Evolutionary conservation across 2,329 filamentous ascomycete species (phyloP), one percentile per base, ranked within the genome.

Genomic region (Curvularia sp.): DNA sequence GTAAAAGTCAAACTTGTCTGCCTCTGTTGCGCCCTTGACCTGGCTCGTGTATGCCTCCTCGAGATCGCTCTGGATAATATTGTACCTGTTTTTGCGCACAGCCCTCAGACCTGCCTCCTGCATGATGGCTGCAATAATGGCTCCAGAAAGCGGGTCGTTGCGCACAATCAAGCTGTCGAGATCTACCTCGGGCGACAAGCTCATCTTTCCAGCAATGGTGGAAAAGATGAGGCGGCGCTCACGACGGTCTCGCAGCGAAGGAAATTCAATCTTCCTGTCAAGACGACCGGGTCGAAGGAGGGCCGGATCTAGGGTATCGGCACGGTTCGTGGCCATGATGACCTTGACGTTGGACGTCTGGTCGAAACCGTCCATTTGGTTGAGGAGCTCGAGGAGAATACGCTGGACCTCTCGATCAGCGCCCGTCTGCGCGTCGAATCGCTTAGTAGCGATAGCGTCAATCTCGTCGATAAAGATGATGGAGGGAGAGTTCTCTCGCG

Each of bases 341-440:
- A 99, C 95, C 83, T 99, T 99, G 80, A 99, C 95, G 79, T 99
- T 99, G 77, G 92, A 91, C 0, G 93, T 97, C 80, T 99, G 95
- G 79, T 99, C 95, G 82, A 99, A 99, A 66, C 95, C 95, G 77
- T 99, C 95, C 95, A 99, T 99, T 81, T 99, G 95, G 82, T 99
- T 99, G 65, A 99, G 89, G 67, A 99, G 83, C 79, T 99, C 95
- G 60, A 99, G 89, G 59, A 99, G 84, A 74, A 99, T 99, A 85
- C 95, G 94, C 82, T 99, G 95, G 15, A 99, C 95, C 80, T 99
- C 95, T 81, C 95, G 88, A 76, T 99, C 95, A 66, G 95, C 95
- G 78, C 95, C 95, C 3, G 95, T 99, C 80, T 99, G 95, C 23
- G 95, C 95, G 77, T 99, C 95, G 80, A 99, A 99, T 79, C 95